Base-by-base conservation (phyloP, 257 asterid species). In the Oldenlandia corymbosa region DNA sequence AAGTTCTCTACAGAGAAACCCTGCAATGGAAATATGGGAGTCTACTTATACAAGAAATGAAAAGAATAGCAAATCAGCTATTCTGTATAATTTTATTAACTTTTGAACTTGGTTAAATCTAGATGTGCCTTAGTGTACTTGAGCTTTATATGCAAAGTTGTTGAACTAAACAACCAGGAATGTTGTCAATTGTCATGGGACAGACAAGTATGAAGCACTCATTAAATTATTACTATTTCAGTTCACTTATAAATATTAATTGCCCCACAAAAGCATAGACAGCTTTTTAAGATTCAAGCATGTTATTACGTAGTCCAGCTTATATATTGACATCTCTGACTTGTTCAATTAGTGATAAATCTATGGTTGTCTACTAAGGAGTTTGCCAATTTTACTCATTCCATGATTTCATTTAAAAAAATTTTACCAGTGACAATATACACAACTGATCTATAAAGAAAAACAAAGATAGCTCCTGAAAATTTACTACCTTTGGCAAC, bases 1-100 rank as follows among this genome's bases (percentile, higher is more conserved):
- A 76, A 92, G 62, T 81, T 78, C 70, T 85, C 93, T 61, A 86
- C 67, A 60, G 90, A 85, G 85, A 89, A 92, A 52, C 67, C 98
- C 99, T 92, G 93, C 96, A 89, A 67, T 75, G 69, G 55, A 63
- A 69, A 47, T 76, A 73, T 73, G 62, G 56, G 52, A 67, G 51
- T 72, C 72, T 73, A 53, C 56, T 63, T 65, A 34, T 61, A 67
- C n/a, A 47, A 58, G 61, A 39, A 62, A 71, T n/a, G 46, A 27
- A 31, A 27, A 47, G 75, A 66, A 49, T 48, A 52, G 43, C 8
- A 65, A 61, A 18, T 23, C 32, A 53, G 31, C 34, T 23, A 12
- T 51, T 48, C 16, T 62, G 65, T 17, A 69, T 60, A 24, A 10
- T 11, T 52, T 34, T 51, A n/a, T n/a, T n/a, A 10, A 34, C 21